Conservation (phyloP, 257 asterid species). For the Paraleonurus japonicus region DNA sequence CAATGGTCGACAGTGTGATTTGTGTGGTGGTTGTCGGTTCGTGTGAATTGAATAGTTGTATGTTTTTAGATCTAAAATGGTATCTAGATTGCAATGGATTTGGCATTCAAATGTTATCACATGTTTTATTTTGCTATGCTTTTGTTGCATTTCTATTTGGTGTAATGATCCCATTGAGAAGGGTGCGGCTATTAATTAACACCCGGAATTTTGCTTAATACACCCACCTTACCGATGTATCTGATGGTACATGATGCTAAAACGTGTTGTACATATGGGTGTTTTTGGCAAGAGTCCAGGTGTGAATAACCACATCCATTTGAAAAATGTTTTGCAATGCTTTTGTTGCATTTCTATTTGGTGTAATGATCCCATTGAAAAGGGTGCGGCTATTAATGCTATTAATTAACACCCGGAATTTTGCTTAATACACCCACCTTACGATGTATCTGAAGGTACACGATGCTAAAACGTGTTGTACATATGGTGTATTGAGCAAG, state of each 20-base stretch:
- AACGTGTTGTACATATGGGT: background rate
- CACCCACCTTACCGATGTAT: background rate
- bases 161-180: background rate
- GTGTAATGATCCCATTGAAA: background rate
- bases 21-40: conserved; percentile 18
- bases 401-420: background rate
- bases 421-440: background rate
- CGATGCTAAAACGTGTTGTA: background rate
- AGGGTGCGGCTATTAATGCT: background rate
- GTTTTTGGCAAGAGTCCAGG: background rate
- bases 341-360: background rate
- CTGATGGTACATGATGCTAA: background rate
- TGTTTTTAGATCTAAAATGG: background rate
- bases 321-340: background rate
- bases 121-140: background rate
- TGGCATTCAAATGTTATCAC: background rate
- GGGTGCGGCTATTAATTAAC: background rate
- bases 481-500: background rate
- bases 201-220: background rate
- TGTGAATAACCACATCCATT: background rate
- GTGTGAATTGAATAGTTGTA: background rate
- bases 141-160: background rate
- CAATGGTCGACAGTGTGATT: conserved; percentile 4
- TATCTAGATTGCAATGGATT: background rate
- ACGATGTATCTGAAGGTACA: background rate